These are phyloP conservation scores for Picochlorum sp. DNA, from an alignment of 139 green algal genomes.

Conservation along the genomic window DNA sequence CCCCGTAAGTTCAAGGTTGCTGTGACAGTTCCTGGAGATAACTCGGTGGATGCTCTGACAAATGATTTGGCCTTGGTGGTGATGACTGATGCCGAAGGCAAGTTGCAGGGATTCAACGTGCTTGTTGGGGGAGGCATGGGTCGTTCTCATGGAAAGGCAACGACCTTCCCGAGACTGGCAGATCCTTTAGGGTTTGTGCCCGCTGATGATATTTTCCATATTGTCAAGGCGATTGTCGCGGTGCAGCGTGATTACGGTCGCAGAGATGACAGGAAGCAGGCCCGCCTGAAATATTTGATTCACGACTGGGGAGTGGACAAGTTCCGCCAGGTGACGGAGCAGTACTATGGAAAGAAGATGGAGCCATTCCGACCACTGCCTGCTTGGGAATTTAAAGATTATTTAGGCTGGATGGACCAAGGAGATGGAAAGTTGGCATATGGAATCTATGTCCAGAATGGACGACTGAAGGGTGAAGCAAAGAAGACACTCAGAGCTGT, in stretches of 20 bases:
- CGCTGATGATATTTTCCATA: conserved; percentile 93
- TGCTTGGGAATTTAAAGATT: conserved; percentile 90
- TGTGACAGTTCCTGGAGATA: conserved; percentile 82
- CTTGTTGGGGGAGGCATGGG: conserved; percentile 94
- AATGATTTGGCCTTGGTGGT: conserved; percentile 92
- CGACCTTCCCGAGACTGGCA: conserved; percentile 86
- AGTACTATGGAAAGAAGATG: conserved; percentile 98
- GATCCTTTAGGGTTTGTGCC: conserved; percentile 87
- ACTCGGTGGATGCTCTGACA: conserved; percentile 95
- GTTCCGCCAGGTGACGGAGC: conserved; percentile 87
- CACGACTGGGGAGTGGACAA: conserved; percentile 90
- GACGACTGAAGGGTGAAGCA: conserved; percentile 73
- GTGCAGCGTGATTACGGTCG: conserved; percentile 96
- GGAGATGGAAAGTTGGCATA: conserved; percentile 82
- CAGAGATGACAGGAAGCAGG: conserved; percentile 86
- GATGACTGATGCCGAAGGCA: conserved; percentile 57
- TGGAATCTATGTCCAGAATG: conserved; percentile 89
- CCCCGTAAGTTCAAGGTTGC: conserved; percentile 98
- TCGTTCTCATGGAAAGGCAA: conserved; percentile 45
- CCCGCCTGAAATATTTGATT: conserved; percentile 98
- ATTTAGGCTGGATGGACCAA: conserved; percentile 96
- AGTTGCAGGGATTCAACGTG: conserved; percentile 88
- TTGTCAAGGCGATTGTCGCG: conserved; percentile 88
- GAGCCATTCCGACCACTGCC: conserved; percentile 76
- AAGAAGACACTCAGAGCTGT: conserved; percentile 77